Base-by-base conservation (phyloP, 257 asterid genomes). In the Solanum habrochaites region DNA sequence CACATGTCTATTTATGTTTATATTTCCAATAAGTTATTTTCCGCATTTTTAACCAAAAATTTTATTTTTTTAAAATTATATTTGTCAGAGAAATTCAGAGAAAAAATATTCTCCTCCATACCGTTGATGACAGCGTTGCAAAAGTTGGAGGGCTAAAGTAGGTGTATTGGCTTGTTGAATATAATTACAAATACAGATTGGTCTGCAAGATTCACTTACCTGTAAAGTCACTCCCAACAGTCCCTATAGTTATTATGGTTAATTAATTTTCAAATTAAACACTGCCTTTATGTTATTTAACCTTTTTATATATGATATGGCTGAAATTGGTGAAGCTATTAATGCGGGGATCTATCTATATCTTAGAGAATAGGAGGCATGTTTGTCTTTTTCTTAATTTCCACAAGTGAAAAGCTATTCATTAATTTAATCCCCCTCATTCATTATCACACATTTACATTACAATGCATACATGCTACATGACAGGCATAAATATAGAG, bases 201-300 rank as follows among this genome's bases (percentile, higher is more conserved):
- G 86, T 84, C 80, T 84, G 74, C 86, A 64, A 66, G 86, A 84
- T 84, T 62, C 62, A 84, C 80, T 62, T 25, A 91, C 89, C 95
- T 91, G 95, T 94, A 94, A 93, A 95, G 96, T 95, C 98, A 93
- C 94, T 85, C 95, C 92, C 92, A 94, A 90, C 95, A 86, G 89
- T 74, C 89, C 91, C 91, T 82, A 73, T 88, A 91, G 87, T 90
- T 90, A 87, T 84, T 89, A 90, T 91, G n/a, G 83, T 86, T 89
- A 72, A 83, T 81, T 90, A 23, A 69, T 89, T 80, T 67, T 85
- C 58, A 23, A 47, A 31, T 72, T 70, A 70, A 31, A 16, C n/a
- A 27, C 43, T 83, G 42, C 11, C 70, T 69, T 27, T 43, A 14
- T 45, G 29, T 11, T 31, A 23, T 27, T 20, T 35, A 13, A 42